A percentile compares a stretch with the other conserved stretches of the same genome.
Conservation (phyloP, 495 filamentous ascomycete species). For the Amniculicola lignicola region DNA sequence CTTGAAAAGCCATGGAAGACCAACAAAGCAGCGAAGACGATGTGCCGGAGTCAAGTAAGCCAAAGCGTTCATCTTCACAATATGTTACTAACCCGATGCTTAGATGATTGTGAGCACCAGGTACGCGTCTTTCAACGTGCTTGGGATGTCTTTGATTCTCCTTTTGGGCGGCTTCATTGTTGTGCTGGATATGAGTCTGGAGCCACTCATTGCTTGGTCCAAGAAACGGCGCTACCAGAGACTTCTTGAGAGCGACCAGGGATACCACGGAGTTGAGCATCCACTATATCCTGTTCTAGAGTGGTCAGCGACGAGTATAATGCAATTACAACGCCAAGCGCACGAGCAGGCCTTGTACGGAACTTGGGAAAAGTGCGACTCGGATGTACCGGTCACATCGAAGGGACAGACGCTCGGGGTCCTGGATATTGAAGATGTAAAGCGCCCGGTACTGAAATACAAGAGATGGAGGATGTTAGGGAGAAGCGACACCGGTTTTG, state of each 20-base stretch:
- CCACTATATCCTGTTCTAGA: not conserved
- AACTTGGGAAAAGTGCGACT: not conserved
- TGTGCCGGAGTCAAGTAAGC: not conserved
- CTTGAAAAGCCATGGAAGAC: not conserved
- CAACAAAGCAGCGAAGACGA: not conserved
- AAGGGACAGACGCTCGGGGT: not conserved
- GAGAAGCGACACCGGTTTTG: too few species aligned
- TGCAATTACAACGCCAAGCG: not conserved
- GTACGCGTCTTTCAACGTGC: constrained; percentile 19
- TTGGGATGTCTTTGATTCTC: constrained; percentile 13
- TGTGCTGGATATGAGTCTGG: not conserved
- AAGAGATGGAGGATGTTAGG: too few species aligned
- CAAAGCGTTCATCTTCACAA: not conserved
- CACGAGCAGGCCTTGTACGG: constrained; percentile 1
- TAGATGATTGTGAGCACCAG: constrained; percentile 8
- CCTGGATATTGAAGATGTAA: too few species aligned
- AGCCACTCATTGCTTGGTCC: not conserved
- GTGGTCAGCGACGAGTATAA: not conserved
- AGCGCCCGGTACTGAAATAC: too few species aligned
- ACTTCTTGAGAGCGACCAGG: not conserved
- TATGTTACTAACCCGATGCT: not conserved
- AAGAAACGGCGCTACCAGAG: not conserved
- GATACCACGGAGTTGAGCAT: not conserved
- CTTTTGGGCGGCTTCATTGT: constrained; percentile 5
- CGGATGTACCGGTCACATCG: not conserved